Conservation (phyloP, 148 eudicot species). For the Tetragonia tetragonoides region DNA sequence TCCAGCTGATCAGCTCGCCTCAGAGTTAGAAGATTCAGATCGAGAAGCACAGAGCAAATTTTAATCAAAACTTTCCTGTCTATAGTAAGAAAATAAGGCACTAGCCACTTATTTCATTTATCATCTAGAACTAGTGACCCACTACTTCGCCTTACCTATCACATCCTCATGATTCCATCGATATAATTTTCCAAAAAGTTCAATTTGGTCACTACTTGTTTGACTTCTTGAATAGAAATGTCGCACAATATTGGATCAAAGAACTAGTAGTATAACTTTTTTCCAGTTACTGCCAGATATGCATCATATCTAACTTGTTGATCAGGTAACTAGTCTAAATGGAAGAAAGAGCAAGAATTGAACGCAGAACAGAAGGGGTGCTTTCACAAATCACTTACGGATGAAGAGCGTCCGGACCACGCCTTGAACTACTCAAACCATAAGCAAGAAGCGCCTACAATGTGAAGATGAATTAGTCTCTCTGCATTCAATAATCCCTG, state of each 20-base stretch:
- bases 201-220: background rate
- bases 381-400: conserved; percentile 58
- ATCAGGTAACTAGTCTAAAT: background rate
- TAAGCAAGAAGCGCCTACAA: conserved; percentile 95
- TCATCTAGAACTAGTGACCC: background rate
- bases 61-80: no score
- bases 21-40: background rate
- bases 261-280: background rate
- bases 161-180: background rate
- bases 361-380: background rate
- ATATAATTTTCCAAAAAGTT: no score
- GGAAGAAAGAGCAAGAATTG: background rate
- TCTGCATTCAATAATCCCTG: conserved; percentile 26
- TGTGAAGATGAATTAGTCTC: conserved; percentile 41
- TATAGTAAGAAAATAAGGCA: background rate
- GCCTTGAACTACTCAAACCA: conserved; percentile 92
- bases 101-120: background rate
- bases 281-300: background rate
- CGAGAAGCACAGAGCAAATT: background rate
- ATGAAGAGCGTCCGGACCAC: conserved; percentile 97
- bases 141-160: background rate
- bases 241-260: background rate
- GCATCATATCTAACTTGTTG: background rate
- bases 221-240: background rate
- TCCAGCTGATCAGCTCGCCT: background rate